Evolutionary conservation across 371 early-diverging fungal species (phyloP), one percentile per base, ranked within the genome.

Genomic region (Saksenaea oblongispora): DNA sequence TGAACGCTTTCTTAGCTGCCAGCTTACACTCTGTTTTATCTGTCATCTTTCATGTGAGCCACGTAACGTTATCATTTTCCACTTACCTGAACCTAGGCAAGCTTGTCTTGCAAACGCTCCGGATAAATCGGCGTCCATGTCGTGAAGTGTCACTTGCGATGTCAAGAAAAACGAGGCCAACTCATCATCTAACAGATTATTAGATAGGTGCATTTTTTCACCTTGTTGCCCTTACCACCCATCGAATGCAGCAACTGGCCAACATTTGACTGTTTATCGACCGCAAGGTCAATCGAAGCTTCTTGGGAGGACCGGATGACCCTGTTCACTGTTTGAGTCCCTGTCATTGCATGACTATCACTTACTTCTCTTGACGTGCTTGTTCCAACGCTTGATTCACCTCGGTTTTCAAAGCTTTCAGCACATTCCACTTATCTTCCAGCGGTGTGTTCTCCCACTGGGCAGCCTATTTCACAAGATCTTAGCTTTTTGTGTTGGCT

Each of bases 351-450:
- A 26, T 17, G 34, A 41, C 14, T 31, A 28, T 1, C 1, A 65
- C 71, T 63, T 73, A 84, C 83, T 91, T 89, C 37, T 82, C 84
- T 57, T 86, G 82, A 2, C 93, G 86, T 2, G 87, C 87, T 5
- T 71, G 70, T 72, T 93, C 93, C 14, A 93, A 69, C 5, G 84
- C 74, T 37, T 86, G 85, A 63, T 91, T 92, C 0, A 86, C 86
- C 51, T 88, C 79, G 5, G 67, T 59, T 31, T 90, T 89, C 5
- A 91, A 64, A 31, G 80, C 65, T 39, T 82, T 82, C 63, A 93
- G 68, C 0, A 78, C 61, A 2, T 70, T 60, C 82, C 88, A 92
- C 28, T 89, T 88, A 0, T 74, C 71, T 9, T 79, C 74, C 13
- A 92, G 62, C 7, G 36, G 17, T 13, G 54, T 54, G 51, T 85